Evolutionary conservation across 805 yeast genomes (phyloP).

Genomic region (Schizosaccharomyces osmophilus): DNA sequence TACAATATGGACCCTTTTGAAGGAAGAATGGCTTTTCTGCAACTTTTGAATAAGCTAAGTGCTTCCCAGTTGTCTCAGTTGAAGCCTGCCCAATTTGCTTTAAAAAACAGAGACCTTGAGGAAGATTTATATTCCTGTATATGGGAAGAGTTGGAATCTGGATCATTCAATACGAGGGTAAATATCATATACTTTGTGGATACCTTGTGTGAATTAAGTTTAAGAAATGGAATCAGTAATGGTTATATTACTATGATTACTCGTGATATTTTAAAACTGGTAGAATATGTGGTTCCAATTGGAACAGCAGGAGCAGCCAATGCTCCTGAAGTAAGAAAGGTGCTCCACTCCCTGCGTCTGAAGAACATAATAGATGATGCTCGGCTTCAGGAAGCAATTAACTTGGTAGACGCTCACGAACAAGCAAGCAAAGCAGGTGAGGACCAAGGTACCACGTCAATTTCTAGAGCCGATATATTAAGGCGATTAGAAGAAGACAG

Average conservation of each 20-base stretch:
- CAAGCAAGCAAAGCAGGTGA: neutral
- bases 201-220: slow-evolving; percentile 20
- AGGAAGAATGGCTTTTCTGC: slow-evolving; percentile 51
- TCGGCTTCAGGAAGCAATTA: slow-evolving; percentile 7
- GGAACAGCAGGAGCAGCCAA: slow-evolving; percentile 7
- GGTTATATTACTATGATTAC: slow-evolving; percentile 12
- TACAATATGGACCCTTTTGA: slow-evolving; percentile 61
- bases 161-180: slow-evolving; percentile 32
- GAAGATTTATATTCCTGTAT: slow-evolving; percentile 50
- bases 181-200: slow-evolving; percentile 50
- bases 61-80: slow-evolving; percentile 27
- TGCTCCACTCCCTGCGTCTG: slow-evolving; percentile 7
- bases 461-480: slow-evolving; percentile 29
- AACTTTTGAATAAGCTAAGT: slow-evolving; percentile 35
- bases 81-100: slow-evolving; percentile 30
- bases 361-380: slow-evolving; percentile 3
- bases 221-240: slow-evolving; percentile 6
- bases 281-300: slow-evolving; percentile 12
- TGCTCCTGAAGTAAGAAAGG: slow-evolving; percentile 11
- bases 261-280: slow-evolving; percentile 11
- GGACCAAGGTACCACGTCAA: neutral
- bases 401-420: slow-evolving; percentile 5
- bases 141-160: slow-evolving; percentile 27
- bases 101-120: slow-evolving; percentile 27
- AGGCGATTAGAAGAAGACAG: slow-evolving; percentile 79